Base-by-base conservation (phyloP, 2,329 filamentous ascomycete genomes). In the Nannizziopsis arthrosporioides region DNA sequence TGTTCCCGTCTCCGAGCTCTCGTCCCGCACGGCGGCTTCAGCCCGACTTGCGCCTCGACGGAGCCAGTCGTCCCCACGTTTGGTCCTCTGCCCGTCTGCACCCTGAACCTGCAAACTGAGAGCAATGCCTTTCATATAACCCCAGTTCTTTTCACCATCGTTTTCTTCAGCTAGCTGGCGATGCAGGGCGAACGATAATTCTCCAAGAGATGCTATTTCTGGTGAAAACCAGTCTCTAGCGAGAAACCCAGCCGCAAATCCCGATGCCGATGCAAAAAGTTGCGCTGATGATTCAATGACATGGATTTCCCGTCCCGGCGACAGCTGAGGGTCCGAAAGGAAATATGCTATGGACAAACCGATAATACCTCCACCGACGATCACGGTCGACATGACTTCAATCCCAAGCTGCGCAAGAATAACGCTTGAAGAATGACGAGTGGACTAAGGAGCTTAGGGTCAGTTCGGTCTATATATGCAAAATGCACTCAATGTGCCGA, bases 221-320 rank as follows among this genome's bases (percentile, higher is more conserved):
- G 76, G 68, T 0, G 71, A 70, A 57, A 84, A 85, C 83, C 84
- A 89, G 61, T 89, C 81, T 31, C 71, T 72, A 0, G 84, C 84
- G 7, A 89, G 60, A 58, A 89, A 90, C 0, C 85, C 84, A 14
- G 75, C 85, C 0, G 84, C 82, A 54, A 77, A 80, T 1, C 85
- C 84, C 1, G 82, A 88, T 0, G 85, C 84, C 27, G 81, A 85
- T 9, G 77, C 74, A 63, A 89, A 86, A 30, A 89, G 72, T 53
- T 77, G 61, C 0, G 71, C 62, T 3, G 74, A 74, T 5, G 75
- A 68, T 56, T 82, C 79, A 35, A 82, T 53, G 17, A 82, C 64
- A 53, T 79, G 75, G 45, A 82, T 78, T 30, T 69, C 66, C 27
- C 54, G 41, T 27, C 55, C 42, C 32, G 44, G 30, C 4, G 51